Base-by-base conservation (phyloP, 768 basidiomycete species). In the Trametes gibbosa region DNA sequence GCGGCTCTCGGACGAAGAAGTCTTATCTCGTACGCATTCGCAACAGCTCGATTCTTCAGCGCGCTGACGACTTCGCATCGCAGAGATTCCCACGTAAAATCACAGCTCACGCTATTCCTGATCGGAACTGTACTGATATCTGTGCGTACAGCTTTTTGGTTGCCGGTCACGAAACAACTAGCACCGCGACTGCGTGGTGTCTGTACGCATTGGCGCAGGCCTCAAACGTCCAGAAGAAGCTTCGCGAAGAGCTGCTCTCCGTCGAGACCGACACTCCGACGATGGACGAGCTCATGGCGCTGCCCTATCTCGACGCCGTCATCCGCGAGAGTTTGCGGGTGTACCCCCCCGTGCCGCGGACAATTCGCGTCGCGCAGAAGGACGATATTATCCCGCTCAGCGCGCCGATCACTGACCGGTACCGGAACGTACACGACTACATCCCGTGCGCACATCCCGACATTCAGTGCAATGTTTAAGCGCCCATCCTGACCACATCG, bases 221-320 rank as follows among this genome's bases (percentile, higher is more conserved):
- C 29, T 74, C 73, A 1, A 69, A 70, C 1, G 63, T 75, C 29
- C 79, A 79, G 66, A 51, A 67, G 17, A 69, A 70, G 23, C 70
- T 81, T 0, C 76, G 77, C 21, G 69, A 74, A 4, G 80, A 81
- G 63, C 63, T 80, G 8, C 62, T 69, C 37, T 67, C 72, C 0
- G 73, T 85, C 16, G 66, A 76, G 1, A 84, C 82, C 0, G 65
- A 63, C 16, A 53, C 46, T 0, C 87, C 88, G 2, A 77, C 79
- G 3, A 89, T 90, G 84, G 89, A 90, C 47, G 79, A 85, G 29
- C 77, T 92, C 1, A 81, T 82, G 58, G 74, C 79, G 2, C 74
- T 92, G 3, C 80, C 85, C 0, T 90, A 87, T 65, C 81, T 92
- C 24, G 89, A 90, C 59, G 76, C 75, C 24, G 79, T 87, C 12